Conservation (phyloP, 192 early-diverging fungal species). For the Lobosporangium transversale region DNA sequence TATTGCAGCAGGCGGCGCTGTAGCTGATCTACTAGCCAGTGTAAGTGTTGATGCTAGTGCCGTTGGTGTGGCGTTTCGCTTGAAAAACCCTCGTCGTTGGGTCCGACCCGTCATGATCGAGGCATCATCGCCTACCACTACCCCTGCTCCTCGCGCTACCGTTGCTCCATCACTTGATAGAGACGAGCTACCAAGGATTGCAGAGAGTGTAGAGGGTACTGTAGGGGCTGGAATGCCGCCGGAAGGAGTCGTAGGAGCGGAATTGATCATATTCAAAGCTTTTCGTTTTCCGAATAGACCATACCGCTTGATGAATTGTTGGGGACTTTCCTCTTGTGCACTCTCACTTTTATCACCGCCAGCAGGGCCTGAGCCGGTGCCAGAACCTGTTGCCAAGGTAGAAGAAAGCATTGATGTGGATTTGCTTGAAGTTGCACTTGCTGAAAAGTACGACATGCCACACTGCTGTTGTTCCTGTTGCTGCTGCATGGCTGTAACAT, state of each 20-base stretch:
- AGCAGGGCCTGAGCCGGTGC: background rate
- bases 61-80: slow-evolving; percentile 11
- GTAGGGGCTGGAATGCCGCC: too few relatives aligned
- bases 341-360: slow-evolving; percentile 10
- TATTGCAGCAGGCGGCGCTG: slow-evolving; percentile 1
- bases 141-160: background rate
- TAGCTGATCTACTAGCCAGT: slow-evolving; percentile 7
- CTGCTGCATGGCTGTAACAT: too few relatives aligned
- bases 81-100: slow-evolving; percentile 29
- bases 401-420: background rate
- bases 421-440: slow-evolving; percentile 20
- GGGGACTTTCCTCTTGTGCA: slow-evolving; percentile 19
- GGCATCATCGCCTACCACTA: slow-evolving; percentile 4
- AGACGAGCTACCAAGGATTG: too few relatives aligned
- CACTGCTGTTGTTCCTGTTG: too few relatives aligned
- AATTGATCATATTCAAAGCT: background rate
- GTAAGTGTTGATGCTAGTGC: background rate
- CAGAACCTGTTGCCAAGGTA: background rate
- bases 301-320: slow-evolving; percentile 21
- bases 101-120: slow-evolving; percentile 10
- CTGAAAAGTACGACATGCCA: too few relatives aligned
- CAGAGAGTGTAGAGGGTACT: too few relatives aligned
- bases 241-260: background rate
- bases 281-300: slow-evolving; percentile 38
- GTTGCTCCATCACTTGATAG: too few relatives aligned